Evolutionary conservation across 441 rosid genomes (phyloP).

Genomic region (Cnidoscolus chayamansa): DNA sequence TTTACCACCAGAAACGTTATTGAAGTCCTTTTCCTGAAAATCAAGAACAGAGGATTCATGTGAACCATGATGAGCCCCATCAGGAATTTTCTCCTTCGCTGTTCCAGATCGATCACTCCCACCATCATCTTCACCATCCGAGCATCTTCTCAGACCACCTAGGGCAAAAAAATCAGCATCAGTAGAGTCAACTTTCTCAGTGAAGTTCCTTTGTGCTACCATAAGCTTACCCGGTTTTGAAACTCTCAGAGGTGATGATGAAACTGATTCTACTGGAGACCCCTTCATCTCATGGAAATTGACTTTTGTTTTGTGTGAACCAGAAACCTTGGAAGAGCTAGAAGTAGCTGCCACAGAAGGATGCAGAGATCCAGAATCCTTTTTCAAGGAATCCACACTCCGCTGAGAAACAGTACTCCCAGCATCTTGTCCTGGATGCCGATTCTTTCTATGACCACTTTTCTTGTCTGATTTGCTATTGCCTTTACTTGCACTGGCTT

Average conservation of each 20-base stretch:
- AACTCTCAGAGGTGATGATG: slow-evolving; percentile 82
- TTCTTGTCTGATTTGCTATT: slow-evolving; percentile 51
- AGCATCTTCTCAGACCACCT: slow-evolving; percentile 47
- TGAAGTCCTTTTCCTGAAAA: slow-evolving; percentile 45
- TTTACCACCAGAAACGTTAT: slow-evolving; percentile 39
- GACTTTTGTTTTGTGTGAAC: slow-evolving; percentile 65
- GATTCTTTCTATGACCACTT: slow-evolving; percentile 41
- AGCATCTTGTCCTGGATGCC: slow-evolving; percentile 36
- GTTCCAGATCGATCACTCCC: slow-evolving; percentile 58
- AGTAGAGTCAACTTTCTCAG: slow-evolving; percentile 42
- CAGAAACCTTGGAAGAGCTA: slow-evolving; percentile 90
- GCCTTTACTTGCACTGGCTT: slow-evolving; percentile 54
- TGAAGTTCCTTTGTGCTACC: slow-evolving; percentile 37
- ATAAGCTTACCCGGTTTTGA: slow-evolving; percentile 46
- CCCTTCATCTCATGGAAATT: slow-evolving; percentile 68
- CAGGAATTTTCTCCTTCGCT: slow-evolving; percentile 38
- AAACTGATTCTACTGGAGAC: slow-evolving; percentile 92
- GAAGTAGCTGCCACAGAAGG: slow-evolving; percentile 70
- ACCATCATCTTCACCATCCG: slow-evolving; percentile 62
- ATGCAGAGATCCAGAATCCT: slow-evolving; percentile 49
- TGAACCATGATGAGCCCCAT: slow-evolving; percentile 41
- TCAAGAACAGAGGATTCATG: slow-evolving; percentile 48
- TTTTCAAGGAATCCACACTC: slow-evolving; percentile 44
- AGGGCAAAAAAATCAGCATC: slow-evolving; percentile 41
- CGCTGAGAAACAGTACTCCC: slow-evolving; percentile 41